phyloP scores from a whole-genome alignment of 371 early-diverging fungal species.

The Syncephalastrum contaminatum region DNA sequence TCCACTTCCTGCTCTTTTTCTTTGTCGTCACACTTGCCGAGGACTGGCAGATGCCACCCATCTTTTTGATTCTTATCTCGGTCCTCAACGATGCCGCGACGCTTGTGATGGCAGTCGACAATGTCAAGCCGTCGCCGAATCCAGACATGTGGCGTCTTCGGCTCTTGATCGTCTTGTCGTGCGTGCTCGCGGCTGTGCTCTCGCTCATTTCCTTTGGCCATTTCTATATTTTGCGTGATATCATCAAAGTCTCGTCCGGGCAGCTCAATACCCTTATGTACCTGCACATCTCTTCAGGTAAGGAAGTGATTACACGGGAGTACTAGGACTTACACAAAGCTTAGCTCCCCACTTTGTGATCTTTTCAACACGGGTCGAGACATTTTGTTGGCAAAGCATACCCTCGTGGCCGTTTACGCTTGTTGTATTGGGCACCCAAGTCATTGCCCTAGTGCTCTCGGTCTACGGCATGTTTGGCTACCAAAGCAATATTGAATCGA shows the following conservation, averaged over 20 bases:
- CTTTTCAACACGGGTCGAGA: constrained; percentile 91
- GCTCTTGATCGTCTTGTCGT: constrained; percentile 78
- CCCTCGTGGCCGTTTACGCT: constrained; percentile 79
- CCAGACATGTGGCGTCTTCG: constrained; percentile 92
- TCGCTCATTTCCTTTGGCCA: constrained; percentile 79
- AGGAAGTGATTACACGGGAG: background rate
- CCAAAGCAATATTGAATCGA: constrained; percentile 36
- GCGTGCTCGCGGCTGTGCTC: constrained; percentile 70
- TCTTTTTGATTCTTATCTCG: constrained; percentile 84
- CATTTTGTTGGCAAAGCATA: constrained; percentile 85
- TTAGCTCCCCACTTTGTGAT: constrained; percentile 92
- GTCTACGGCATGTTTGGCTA: constrained; percentile 68
- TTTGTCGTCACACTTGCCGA: constrained; percentile 82
- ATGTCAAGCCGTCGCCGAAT: constrained; percentile 74
- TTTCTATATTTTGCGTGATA: constrained; percentile 73
- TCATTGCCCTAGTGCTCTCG: constrained; percentile 87
- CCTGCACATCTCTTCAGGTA: constrained; percentile 84
- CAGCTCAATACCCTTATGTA: constrained; percentile 83
- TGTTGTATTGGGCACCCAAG: constrained; percentile 88
- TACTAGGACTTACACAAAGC: background rate
- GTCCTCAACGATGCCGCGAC: constrained; percentile 90
- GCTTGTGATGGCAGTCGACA: constrained; percentile 89
- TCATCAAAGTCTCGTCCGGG: constrained; percentile 39
- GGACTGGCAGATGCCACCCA: constrained; percentile 81
- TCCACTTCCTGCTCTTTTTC: constrained; percentile 92